phyloP scores from a whole-genome alignment of 495 filamentous ascomycete species.

The Patellaria atrata region DNA sequence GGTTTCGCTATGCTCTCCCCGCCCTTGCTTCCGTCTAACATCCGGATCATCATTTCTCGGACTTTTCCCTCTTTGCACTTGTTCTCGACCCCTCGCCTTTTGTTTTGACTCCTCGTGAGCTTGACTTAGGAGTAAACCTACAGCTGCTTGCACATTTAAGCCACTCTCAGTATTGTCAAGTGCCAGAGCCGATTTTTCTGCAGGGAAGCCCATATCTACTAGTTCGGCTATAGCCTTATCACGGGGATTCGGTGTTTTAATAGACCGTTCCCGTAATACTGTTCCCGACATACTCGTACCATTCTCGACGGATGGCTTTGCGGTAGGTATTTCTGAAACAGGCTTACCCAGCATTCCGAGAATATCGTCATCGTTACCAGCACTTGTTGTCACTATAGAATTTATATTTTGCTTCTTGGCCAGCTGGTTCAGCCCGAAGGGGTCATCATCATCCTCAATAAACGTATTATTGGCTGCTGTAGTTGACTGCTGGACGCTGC shows the following conservation, averaged over 20 bases:
- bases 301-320: constrained; percentile 26
- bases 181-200: constrained; percentile 63
- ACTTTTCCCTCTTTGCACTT: constrained; percentile 12
- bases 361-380: constrained; percentile 60
- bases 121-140: constrained; percentile 79
- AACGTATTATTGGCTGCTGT: constrained; percentile 3
- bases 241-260: constrained; percentile 36
- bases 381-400: constrained; percentile 21
- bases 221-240: constrained; percentile 79
- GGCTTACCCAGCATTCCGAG: constrained; percentile 76
- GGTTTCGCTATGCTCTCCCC: too few relatives aligned
- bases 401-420: constrained; percentile 29
- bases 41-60: constrained; percentile 22
- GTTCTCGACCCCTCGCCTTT: constrained; percentile 33
- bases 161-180: constrained; percentile 65
- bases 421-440: constrained; percentile 69
- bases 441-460: constrained; percentile 57
- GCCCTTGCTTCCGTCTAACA: constrained; percentile 24
- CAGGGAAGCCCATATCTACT: constrained; percentile 88
- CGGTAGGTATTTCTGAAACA: constrained; percentile 51
- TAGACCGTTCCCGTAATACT: constrained; percentile 19
- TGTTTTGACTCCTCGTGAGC: constrained; percentile 61
- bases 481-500: constrained; percentile 5
- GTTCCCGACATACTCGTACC: constrained; percentile 8
- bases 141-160: constrained; percentile 71